phyloP scores from a whole-genome alignment of 1,284 basidiomycete genomes.

The Macrocystidia cucumis region DNA sequence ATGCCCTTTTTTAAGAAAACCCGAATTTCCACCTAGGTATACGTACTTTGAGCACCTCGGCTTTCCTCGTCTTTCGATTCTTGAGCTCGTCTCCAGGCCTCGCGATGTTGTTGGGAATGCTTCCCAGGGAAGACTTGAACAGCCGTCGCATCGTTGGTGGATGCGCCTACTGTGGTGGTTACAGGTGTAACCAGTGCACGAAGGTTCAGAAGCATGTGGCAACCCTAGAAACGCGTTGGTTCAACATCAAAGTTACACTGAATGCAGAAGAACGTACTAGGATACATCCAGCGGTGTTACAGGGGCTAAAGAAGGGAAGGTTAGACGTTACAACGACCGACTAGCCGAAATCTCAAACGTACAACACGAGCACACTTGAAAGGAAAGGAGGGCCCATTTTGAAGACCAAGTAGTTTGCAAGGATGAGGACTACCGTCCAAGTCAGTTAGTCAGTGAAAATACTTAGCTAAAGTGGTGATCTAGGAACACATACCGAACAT shows the following conservation, averaged over 20 bases:
- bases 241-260: neutral
- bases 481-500: neutral
- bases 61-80: too few relatives aligned
- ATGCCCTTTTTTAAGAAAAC: too few relatives aligned
- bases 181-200: constrained; percentile 7
- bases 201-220: constrained; percentile 19
- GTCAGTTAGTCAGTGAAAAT: too few relatives aligned
- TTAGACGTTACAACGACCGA: neutral
- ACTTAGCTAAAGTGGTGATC: neutral
- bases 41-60: too few relatives aligned
- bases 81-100: too few relatives aligned
- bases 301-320: constrained; percentile 9
- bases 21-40: too few relatives aligned
- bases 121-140: too few relatives aligned
- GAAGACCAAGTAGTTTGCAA: constrained; percentile 17
- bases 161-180: too few relatives aligned
- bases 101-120: too few relatives aligned
- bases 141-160: too few relatives aligned
- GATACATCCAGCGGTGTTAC: constrained; percentile 16
- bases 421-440: constrained; percentile 13
- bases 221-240: constrained; percentile 11
- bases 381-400: constrained; percentile 18
- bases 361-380: constrained; percentile 20
- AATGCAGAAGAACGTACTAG: constrained; percentile 7
- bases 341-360: constrained; percentile 3